phyloP scores from a whole-genome alignment of 106 monocot genomes.

The Vanilla planifolia region DNA sequence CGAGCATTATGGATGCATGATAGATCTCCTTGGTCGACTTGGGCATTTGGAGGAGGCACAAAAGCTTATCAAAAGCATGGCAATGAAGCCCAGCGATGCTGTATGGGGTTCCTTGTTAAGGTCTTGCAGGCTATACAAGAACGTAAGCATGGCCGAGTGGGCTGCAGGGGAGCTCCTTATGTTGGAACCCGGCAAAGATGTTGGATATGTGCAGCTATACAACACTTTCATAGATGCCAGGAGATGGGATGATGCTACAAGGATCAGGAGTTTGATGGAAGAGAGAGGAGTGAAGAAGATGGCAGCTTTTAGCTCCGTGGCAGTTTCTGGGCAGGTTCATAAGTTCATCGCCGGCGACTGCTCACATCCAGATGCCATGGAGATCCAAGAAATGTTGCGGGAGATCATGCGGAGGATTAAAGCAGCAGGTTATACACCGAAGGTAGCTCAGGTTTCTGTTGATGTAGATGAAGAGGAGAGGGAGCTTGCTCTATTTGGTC shows the following conservation, averaged over 20 bases:
- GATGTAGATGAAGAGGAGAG: constrained; percentile 68
- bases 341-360: constrained; percentile 53
- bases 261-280: constrained; percentile 56
- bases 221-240: constrained; percentile 51
- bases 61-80: constrained; percentile 57
- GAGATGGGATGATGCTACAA: constrained; percentile 35
- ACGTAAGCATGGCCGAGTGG: constrained; percentile 37
- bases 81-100: constrained; percentile 54
- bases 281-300: constrained; percentile 49
- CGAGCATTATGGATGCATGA: constrained; percentile 90
- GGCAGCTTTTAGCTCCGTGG: constrained; percentile 53
- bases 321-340: constrained; percentile 34
- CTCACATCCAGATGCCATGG: constrained; percentile 36
- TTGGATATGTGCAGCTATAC: constrained; percentile 58
- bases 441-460: constrained; percentile 21
- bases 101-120: constrained; percentile 68
- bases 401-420: constrained; percentile 45
- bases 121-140: constrained; percentile 54
- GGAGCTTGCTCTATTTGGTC: constrained; percentile 44
- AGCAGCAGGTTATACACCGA: constrained; percentile 41
- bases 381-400: constrained; percentile 31
- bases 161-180: constrained; percentile 35
- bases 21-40: constrained; percentile 53
- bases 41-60: constrained; percentile 55
- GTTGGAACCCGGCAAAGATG: constrained; percentile 54